Evolutionary conservation across 306 rosid genomes (phyloP).

Genomic region (Adenanthera pavonina): DNA sequence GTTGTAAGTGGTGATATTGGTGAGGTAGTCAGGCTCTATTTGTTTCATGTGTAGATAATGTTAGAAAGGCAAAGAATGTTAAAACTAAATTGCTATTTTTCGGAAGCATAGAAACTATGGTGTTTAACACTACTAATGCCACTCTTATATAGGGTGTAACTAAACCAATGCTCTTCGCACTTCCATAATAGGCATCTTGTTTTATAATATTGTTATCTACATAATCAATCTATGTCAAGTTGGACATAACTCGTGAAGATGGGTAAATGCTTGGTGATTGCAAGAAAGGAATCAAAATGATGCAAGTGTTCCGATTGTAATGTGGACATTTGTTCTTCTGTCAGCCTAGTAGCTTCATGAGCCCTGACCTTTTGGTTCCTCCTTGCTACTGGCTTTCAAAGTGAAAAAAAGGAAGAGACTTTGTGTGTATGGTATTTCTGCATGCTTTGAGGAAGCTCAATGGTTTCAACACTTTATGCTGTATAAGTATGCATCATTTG

Average conservation of each 20-base stretch:
- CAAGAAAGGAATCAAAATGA: not conserved
- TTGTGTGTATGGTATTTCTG: constrained; percentile 18
- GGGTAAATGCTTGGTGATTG: not conserved
- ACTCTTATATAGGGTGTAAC: constrained; percentile 6
- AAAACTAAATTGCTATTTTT: constrained; percentile 1
- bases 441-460: constrained; percentile 15
- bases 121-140: not conserved
- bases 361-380: constrained; percentile 1
- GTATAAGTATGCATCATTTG: constrained; percentile 1
- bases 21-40: not conserved
- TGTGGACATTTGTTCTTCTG: constrained; percentile 7
- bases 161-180: not conserved
- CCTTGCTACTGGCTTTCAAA: not conserved
- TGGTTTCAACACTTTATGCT: constrained; percentile 10
- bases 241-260: not conserved
- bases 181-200: not conserved
- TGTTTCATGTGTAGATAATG: not conserved
- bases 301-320: not conserved
- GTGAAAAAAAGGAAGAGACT: not conserved
- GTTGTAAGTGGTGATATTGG: constrained; percentile 9
- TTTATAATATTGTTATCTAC: not conserved
- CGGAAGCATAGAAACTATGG: not conserved
- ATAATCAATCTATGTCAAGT: not conserved
- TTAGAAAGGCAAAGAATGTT: not conserved
- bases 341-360: constrained; percentile 10